These are phyloP conservation scores for Candida ponderosae DNA, from an alignment of 805 yeast species.

Conservation along the genomic window DNA sequence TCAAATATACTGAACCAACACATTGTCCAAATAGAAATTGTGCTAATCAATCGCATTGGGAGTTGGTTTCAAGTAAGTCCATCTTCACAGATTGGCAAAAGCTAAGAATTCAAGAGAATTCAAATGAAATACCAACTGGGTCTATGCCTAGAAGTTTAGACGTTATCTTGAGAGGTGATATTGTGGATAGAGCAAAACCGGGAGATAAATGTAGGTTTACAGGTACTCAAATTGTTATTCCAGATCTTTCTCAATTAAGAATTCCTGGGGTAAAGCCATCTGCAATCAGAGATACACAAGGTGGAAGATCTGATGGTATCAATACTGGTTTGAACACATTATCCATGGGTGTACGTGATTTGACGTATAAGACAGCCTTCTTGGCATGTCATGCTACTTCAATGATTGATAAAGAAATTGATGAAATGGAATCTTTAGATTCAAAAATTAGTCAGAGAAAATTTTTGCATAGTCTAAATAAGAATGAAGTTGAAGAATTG, in stretches of 20 bases:
- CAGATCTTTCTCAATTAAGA: slow-evolving; percentile 90
- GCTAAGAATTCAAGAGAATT: slow-evolving; percentile 89
- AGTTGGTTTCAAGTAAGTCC: slow-evolving; percentile 74
- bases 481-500: slow-evolving; percentile 76
- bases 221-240: slow-evolving; percentile 91
- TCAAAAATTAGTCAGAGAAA: slow-evolving; percentile 73
- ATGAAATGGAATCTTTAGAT: slow-evolving; percentile 32
- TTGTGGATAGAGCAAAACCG: slow-evolving; percentile 94
- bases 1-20: slow-evolving; percentile 91
- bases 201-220: slow-evolving; percentile 93
- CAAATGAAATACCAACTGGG: slow-evolving; percentile 96
- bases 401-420: slow-evolving; percentile 28
- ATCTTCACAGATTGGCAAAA: slow-evolving; percentile 95
- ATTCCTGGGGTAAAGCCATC: slow-evolving; percentile 92
- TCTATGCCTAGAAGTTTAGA: slow-evolving; percentile 98
- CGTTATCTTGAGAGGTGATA: slow-evolving; percentile 85
- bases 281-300: slow-evolving; percentile 59
- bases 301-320: slow-evolving; percentile 50
- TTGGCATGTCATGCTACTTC: slow-evolving; percentile 87
- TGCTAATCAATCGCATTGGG: slow-evolving; percentile 80
- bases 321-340: slow-evolving; percentile 76
- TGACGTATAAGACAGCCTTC: slow-evolving; percentile 87
- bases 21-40: slow-evolving; percentile 85
- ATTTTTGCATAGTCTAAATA: slow-evolving; percentile 69
- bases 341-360: slow-evolving; percentile 75